Evolutionary conservation across 1,284 basidiomycete genomes (phyloP), one percentile per base, ranked within the genome.

Genomic region (Ceratobasidium sp.): DNA sequence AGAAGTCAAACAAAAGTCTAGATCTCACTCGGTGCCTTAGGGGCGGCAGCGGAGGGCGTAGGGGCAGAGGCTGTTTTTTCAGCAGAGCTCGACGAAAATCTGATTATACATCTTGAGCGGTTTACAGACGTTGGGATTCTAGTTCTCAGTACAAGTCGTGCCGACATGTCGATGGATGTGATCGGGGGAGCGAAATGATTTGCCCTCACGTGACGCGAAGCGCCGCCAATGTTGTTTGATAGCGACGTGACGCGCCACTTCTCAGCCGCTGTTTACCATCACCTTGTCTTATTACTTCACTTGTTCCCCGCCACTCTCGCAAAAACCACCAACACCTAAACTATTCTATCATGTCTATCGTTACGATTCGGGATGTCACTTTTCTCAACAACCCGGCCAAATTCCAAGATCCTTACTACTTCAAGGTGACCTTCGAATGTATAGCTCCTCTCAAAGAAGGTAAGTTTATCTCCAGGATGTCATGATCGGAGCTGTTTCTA

Each of bases 381-480:
- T 93, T 97, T 72, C 84, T 96, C 75, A 95, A 95, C 83, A 97
- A 97, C 79, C 94, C 94, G 3, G 94, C 94, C 15, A 87, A 87
- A 74, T 98, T 96, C 79, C 86, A 89, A 20, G 96, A 98, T 76
- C 84, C 90, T 42, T 99, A 98, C 81, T 86, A 88, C 74, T 98
- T 98, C 80, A 89, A 93, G 74, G 95, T 99, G 78, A 97, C 95
- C 0, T 99, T 99, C 75, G 97, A 99, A 78, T 98, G 96, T 79
- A 96, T 99, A 74, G 91, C 95, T 6, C 88, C 90, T 10, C 83
- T 99, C 60, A 88, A 91, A 75, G 96, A 98, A 76, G 95, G 94
- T 93, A 72, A 74, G 82, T 76, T 17, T 29, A 42, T 56, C 3
- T 27, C 68, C 60, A 34, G 29, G 4, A n/a, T 42, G 38, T 25